Percentiles rank a stretch among this genome's conserved stretches.
phyloP scores from a whole-genome alignment of 2,329 filamentous ascomycete species.

The Teratosphaeria zuluensis region DNA sequence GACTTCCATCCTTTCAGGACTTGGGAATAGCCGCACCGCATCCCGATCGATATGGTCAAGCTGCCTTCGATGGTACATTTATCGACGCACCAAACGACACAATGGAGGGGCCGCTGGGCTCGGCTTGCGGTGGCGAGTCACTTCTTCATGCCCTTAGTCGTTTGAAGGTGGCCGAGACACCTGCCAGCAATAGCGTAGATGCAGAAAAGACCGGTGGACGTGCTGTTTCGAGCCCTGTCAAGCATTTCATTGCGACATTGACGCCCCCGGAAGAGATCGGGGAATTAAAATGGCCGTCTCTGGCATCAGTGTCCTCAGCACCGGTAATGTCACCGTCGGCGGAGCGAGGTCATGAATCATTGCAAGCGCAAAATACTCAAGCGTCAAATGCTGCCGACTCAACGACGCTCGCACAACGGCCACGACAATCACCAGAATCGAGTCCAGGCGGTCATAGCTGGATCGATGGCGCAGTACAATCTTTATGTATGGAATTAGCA shows the following conservation, averaged over 20 bases:
- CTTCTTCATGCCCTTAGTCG: slow-evolving; percentile 6
- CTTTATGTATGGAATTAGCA: slow-evolving; percentile 18
- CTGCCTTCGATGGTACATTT: slow-evolving; percentile 12
- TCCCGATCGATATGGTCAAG: slow-evolving; percentile 28
- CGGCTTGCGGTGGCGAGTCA: neutral
- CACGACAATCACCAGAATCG: neutral
- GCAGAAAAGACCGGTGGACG: neutral
- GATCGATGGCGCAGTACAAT: slow-evolving; percentile 19
- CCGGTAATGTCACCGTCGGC: slow-evolving; percentile 32
- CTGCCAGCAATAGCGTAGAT: neutral
- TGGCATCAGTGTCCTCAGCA: slow-evolving; percentile 27
- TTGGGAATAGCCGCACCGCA: slow-evolving; percentile 42
- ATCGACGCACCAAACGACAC: slow-evolving; percentile 1
- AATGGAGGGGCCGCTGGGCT: neutral
- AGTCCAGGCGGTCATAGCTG: slow-evolving; percentile 7
- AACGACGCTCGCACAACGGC: neutral
- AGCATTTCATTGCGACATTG: slow-evolving; percentile 29
- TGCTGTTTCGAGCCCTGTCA: neutral
- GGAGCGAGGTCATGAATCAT: slow-evolving; percentile 21
- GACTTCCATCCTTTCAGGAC: slow-evolving; percentile 45
- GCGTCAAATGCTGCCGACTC: slow-evolving; percentile 1
- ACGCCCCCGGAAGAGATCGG: slow-evolving; percentile 38
- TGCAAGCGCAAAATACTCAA: neutral
- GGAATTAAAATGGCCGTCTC: slow-evolving; percentile 30
- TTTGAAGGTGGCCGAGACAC: neutral